Evolutionary conservation across 2,329 filamentous ascomycete genomes (phyloP).

Genomic region (Fusarium poae): DNA sequence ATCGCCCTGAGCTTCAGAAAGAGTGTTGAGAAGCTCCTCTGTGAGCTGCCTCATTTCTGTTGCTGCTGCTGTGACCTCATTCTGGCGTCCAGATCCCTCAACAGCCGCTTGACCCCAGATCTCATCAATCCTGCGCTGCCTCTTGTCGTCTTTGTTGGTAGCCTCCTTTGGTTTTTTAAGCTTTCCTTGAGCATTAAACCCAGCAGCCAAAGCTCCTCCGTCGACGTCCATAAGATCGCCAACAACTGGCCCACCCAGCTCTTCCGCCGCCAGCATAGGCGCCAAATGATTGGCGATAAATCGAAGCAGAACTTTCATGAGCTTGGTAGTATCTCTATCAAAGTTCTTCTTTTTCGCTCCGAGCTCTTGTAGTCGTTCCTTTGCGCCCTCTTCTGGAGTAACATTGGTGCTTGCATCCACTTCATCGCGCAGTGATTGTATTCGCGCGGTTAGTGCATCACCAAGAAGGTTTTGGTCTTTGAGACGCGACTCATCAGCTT

Average conservation of each 20-base stretch:
- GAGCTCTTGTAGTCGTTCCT: slow-evolving; percentile 72
- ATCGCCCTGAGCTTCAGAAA: slow-evolving; percentile 67
- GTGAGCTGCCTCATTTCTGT: slow-evolving; percentile 71
- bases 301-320: slow-evolving; percentile 73
- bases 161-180: slow-evolving; percentile 62
- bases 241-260: slow-evolving; percentile 84
- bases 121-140: slow-evolving; percentile 73
- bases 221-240: slow-evolving; percentile 77
- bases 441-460: slow-evolving; percentile 67
- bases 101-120: slow-evolving; percentile 65
- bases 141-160: slow-evolving; percentile 60
- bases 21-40: slow-evolving; percentile 71
- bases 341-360: slow-evolving; percentile 70
- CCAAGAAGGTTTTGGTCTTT: slow-evolving; percentile 69
- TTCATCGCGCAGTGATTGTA: slow-evolving; percentile 69
- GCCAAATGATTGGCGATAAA: slow-evolving; percentile 81
- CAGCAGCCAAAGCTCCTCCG: slow-evolving; percentile 69
- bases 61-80: slow-evolving; percentile 65
- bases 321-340: slow-evolving; percentile 68
- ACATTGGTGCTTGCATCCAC: slow-evolving; percentile 69
- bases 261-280: slow-evolving; percentile 83
- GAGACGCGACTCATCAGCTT: slow-evolving; percentile 64
- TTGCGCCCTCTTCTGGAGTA: slow-evolving; percentile 70
- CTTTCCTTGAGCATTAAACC: slow-evolving; percentile 71
- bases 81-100: slow-evolving; percentile 50